These are phyloP conservation scores for Clarireedia hainanense DNA, from an alignment of 2,329 filamentous ascomycete species.

Conservation along the genomic window DNA sequence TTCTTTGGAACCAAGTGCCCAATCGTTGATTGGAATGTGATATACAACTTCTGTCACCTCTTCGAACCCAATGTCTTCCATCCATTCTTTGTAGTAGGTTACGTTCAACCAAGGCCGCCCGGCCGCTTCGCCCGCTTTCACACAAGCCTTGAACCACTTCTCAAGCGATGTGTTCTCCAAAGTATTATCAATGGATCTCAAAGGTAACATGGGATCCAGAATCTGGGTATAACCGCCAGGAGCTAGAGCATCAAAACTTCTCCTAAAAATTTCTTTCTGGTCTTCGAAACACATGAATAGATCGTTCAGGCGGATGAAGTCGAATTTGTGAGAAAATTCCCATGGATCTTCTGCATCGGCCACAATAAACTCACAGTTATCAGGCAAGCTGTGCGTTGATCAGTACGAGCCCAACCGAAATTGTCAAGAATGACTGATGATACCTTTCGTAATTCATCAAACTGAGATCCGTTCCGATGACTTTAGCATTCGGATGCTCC, in stretches of 20 bases:
- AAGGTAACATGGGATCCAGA: conserved; percentile 12
- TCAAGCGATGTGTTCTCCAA: conserved; percentile 17
- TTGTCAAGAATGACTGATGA: background rate
- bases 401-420: background rate
- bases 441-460: background rate
- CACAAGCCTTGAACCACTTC: conserved; percentile 14
- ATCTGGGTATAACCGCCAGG: conserved; percentile 15
- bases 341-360: conserved; percentile 44
- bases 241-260: conserved; percentile 9
- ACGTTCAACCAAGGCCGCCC: conserved; percentile 13
- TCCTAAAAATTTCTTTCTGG: conserved; percentile 8
- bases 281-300: conserved; percentile 13
- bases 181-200: conserved; percentile 14
- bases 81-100: conserved; percentile 12
- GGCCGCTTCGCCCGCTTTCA: conserved; percentile 8
- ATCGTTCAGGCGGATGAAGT: conserved; percentile 36
- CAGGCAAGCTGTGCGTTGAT: background rate
- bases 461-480: conserved; percentile 3
- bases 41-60: conserved; percentile 44
- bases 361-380: conserved; percentile 35
- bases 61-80: conserved; percentile 42
- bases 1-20: conserved; percentile 35
- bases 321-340: conserved; percentile 39
- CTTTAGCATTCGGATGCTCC: background rate
- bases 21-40: conserved; percentile 46